Conservation (phyloP, 1,284 basidiomycete species). For the Microbotryum lychnidis-dioicae region DNA sequence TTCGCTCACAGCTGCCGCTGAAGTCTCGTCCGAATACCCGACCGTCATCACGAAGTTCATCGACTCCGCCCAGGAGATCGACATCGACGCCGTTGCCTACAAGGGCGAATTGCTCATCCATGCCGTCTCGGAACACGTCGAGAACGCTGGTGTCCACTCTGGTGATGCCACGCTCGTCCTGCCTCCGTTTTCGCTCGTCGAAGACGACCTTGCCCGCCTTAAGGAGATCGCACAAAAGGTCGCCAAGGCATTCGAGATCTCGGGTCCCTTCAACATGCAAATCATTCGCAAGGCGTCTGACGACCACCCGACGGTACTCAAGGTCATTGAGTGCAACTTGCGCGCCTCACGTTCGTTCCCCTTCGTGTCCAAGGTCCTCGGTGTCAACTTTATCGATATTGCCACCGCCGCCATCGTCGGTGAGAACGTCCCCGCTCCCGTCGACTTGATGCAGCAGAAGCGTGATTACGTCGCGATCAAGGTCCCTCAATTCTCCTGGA, state of each 20-base stretch:
- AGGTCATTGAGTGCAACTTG: constrained; percentile 98
- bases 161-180: constrained; percentile 97
- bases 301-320: constrained; percentile 63
- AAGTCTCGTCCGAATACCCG: constrained; percentile 92
- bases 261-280: constrained; percentile 98
- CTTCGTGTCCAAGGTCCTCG: constrained; percentile 97
- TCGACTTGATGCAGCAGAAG: constrained; percentile 87
- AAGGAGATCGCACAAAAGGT: constrained; percentile 96
- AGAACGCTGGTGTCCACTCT: constrained; percentile 96
- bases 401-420: constrained; percentile 88
- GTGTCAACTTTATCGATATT: constrained; percentile 89
- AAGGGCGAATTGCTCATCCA: constrained; percentile 99
- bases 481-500: constrained; percentile 98
- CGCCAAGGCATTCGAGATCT: constrained; percentile 94
- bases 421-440: constrained; percentile 77
- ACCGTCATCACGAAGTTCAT: constrained; percentile 99
- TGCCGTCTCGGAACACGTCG: constrained; percentile 98
- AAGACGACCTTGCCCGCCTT: constrained; percentile 88
- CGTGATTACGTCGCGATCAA: constrained; percentile 94
- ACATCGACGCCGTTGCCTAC: constrained; percentile 97
- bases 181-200: constrained; percentile 95
- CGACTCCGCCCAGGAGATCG: constrained; percentile 98
- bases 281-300: constrained; percentile 99
- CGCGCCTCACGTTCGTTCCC: constrained; percentile 97
- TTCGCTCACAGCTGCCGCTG: constrained; percentile 91